phyloP scores from a whole-genome alignment of 225 moss, liverwort and hornwort genomes.

The Lunularia cruciata region DNA sequence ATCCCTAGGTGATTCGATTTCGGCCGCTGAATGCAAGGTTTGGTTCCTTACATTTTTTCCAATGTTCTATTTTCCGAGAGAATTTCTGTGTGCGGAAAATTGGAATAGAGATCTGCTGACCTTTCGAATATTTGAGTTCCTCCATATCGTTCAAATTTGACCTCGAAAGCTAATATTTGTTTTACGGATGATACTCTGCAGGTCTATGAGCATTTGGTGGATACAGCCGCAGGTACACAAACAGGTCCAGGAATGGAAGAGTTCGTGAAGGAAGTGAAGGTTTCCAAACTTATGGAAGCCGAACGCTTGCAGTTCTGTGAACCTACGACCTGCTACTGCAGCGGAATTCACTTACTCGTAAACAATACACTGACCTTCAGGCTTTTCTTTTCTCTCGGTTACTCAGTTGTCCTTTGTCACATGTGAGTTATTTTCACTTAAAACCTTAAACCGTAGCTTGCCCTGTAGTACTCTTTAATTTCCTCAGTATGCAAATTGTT shows the following conservation, averaged over 20 bases:
- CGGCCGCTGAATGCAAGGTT: slow-evolving; percentile 73
- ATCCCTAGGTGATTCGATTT: slow-evolving; percentile 56
- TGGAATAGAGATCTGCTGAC: too few species aligned
- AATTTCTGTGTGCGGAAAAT: too few species aligned
- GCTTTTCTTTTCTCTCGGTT: too few species aligned
- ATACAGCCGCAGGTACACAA: slow-evolving; percentile 81
- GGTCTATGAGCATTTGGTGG: slow-evolving; percentile 80
- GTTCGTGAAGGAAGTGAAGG: slow-evolving; percentile 55
- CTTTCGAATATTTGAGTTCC: background rate
- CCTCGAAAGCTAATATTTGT: background rate
- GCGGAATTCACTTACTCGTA: slow-evolving; percentile 97
- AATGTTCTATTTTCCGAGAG: too few species aligned
- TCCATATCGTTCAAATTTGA: background rate
- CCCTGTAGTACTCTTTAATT: too few species aligned
- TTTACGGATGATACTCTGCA: slow-evolving; percentile 16
- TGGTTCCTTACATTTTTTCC: background rate
- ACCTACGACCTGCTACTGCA: slow-evolving; percentile 80
- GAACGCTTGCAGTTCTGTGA: slow-evolving; percentile 79
- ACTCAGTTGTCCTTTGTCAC: too few species aligned
- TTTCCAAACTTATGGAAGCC: slow-evolving; percentile 75
- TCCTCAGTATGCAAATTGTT: too few species aligned
- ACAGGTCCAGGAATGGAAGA: slow-evolving; percentile 50
- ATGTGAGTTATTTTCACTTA: too few species aligned
- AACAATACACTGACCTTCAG: too few species aligned
- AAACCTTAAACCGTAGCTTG: too few species aligned